These are phyloP conservation scores for Boletus coccyginus DNA, from an alignment of 768 basidiomycete species.

Conservation along the genomic window DNA sequence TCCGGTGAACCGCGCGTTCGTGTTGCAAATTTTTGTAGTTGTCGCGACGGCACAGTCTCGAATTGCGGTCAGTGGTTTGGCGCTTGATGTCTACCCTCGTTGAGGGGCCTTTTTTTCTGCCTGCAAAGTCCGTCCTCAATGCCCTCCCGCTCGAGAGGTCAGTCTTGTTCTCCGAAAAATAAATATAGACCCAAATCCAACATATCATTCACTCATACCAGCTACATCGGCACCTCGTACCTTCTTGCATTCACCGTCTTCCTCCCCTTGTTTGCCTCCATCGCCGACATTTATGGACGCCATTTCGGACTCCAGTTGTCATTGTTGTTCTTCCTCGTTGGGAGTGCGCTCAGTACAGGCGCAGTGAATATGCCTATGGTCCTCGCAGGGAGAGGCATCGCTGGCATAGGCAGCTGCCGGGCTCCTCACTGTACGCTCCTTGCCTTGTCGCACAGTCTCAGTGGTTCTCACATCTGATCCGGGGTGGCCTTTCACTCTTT, in stretches of 20 bases:
- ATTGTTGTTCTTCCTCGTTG: conserved; percentile 44
- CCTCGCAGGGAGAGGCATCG: conserved; percentile 45
- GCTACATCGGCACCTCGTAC: conserved; percentile 51
- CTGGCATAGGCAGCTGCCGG: conserved; percentile 51
- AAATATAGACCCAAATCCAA: neutral
- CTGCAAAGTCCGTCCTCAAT: conserved; percentile 27
- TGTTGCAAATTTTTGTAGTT: conserved; percentile 26
- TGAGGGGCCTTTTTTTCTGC: neutral
- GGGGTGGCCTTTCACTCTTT: neutral
- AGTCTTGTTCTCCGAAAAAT: neutral
- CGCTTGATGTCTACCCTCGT: neutral
- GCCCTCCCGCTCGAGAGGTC: conserved; percentile 28
- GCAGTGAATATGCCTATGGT: conserved; percentile 44
- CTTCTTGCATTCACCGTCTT: conserved; percentile 52
- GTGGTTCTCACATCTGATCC: neutral
- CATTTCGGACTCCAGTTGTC: conserved; percentile 45
- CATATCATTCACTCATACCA: conserved; percentile 3
- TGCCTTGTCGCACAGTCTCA: neutral
- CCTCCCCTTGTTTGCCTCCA: conserved; percentile 47
- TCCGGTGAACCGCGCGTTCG: neutral
- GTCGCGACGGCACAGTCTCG: conserved; percentile 52
- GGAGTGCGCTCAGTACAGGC: conserved; percentile 47
- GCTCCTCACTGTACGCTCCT: conserved; percentile 31
- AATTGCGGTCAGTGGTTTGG: conserved; percentile 40
- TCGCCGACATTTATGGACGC: conserved; percentile 51